Conservation (phyloP, 2,329 filamentous ascomycete genomes). For the Calonectria henricotiae region DNA sequence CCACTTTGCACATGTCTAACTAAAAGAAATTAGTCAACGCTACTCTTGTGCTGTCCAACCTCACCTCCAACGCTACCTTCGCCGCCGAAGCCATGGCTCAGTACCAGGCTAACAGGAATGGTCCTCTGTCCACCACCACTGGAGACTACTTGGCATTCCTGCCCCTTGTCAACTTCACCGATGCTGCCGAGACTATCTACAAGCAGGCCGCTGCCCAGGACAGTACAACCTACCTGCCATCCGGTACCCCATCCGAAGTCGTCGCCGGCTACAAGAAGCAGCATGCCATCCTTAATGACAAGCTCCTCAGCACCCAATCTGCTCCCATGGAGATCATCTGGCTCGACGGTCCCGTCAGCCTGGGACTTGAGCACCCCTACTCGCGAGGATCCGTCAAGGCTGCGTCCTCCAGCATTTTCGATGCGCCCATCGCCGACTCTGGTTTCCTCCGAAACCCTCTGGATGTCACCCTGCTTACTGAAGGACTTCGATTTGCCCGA, state of each 20-base stretch:
- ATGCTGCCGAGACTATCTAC: constrained; percentile 9
- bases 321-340: constrained; percentile 45
- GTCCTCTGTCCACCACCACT: constrained; percentile 10
- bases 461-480: background rate
- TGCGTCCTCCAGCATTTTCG: constrained; percentile 41
- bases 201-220: constrained; percentile 1
- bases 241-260: constrained; percentile 37
- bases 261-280: constrained; percentile 42
- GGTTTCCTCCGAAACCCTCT: constrained; percentile 36
- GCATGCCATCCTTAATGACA: constrained; percentile 40
- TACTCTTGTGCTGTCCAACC: constrained; percentile 5
- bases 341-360: constrained; percentile 38
- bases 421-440: constrained; percentile 40
- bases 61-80: constrained; percentile 10
- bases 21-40: constrained; percentile 2
- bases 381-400: constrained; percentile 46
- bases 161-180: constrained; percentile 12
- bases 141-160: constrained; percentile 14
- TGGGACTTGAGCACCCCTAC: constrained; percentile 47
- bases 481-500: background rate
- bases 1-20: background rate
- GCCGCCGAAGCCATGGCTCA: constrained; percentile 3
- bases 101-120: background rate
- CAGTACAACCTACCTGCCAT: constrained; percentile 29
- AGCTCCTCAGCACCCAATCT: constrained; percentile 35